Evolutionary conservation across 441 rosid genomes (phyloP).

Genomic region (Eutrema salsugineum): DNA sequence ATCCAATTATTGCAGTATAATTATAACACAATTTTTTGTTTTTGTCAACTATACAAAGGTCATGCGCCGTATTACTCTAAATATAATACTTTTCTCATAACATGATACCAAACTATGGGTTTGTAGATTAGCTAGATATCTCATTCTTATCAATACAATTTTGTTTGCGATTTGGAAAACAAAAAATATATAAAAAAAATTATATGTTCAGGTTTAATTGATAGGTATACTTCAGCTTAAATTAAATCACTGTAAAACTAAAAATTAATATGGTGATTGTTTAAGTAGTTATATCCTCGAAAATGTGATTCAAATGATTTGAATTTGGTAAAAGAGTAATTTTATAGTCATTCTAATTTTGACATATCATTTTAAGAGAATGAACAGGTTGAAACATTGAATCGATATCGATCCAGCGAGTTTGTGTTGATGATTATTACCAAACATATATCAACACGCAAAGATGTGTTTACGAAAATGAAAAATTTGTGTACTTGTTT

Average conservation of each 20-base stretch:
- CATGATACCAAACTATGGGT: neutral
- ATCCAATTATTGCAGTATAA: neutral
- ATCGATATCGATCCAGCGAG: neutral
- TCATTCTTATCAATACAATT: neutral
- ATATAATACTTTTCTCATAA: neutral
- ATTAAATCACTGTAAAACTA: too few relatives aligned
- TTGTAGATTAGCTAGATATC: neutral
- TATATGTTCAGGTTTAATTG: too few relatives aligned
- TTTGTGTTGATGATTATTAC: neutral
- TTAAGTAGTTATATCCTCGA: too few relatives aligned
- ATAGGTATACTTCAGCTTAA: too few relatives aligned
- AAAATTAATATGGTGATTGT: too few relatives aligned
- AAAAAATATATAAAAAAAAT: too few relatives aligned
- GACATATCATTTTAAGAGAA: neutral
- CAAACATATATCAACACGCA: neutral
- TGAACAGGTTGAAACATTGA: neutral
- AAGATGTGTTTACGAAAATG: neutral
- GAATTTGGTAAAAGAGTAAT: neutral
- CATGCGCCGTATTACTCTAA: neutral
- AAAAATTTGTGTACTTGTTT: neutral
- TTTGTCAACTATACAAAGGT: slow-evolving; percentile 13
- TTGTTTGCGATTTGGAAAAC: too few relatives aligned
- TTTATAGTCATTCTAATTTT: neutral
- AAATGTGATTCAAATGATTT: neutral
- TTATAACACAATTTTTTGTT: neutral